Percentiles rank a stretch among this genome's conserved stretches.
These are phyloP conservation scores for Moniliophthora roreri DNA, from an alignment of 1,284 basidiomycete species.

Conservation along the genomic window DNA sequence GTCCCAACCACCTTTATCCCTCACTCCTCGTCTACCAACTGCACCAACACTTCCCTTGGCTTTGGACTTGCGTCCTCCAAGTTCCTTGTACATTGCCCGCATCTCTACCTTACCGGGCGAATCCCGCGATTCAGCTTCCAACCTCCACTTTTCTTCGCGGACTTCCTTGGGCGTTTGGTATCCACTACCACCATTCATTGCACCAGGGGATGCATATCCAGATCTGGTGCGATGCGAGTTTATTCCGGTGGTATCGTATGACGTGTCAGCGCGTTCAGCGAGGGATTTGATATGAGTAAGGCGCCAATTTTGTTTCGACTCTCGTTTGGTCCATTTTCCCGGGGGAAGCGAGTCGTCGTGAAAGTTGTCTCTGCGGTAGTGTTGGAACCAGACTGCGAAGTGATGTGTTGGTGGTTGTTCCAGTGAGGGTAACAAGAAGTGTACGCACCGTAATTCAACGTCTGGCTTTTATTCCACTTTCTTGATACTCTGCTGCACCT, in stretches of 20 bases:
- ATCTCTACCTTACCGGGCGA: conserved; percentile 78
- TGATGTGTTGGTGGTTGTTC: not conserved
- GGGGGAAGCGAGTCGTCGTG: conserved; percentile 72
- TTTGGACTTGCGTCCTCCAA: conserved; percentile 82
- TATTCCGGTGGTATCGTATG: conserved; percentile 21
- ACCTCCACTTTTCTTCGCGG: conserved; percentile 72
- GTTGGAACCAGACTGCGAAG: conserved; percentile 83
- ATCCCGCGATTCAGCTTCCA: conserved; percentile 50
- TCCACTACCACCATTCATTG: conserved; percentile 51
- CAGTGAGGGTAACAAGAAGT: not conserved
- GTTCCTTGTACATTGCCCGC: conserved; percentile 86
- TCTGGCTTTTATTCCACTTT: conserved; percentile 87
- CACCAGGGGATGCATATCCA: conserved; percentile 48
- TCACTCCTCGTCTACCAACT: conserved; percentile 37
- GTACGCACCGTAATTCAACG: conserved; percentile 81
- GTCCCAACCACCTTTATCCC: conserved; percentile 70
- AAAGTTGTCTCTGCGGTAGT: conserved; percentile 79
- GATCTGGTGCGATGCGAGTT: conserved; percentile 39
- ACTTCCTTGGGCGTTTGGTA: conserved; percentile 77
- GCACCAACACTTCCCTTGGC: conserved; percentile 64
- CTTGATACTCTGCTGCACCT: conserved; percentile 77
- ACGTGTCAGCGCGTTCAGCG: conserved; percentile 38
- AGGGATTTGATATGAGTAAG: conserved; percentile 51
- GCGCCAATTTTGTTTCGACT: conserved; percentile 86
- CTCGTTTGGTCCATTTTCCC: conserved; percentile 84